These are phyloP conservation scores for Geotrichum histeridarum DNA, from an alignment of 1,139 yeast species.

Conservation along the genomic window DNA sequence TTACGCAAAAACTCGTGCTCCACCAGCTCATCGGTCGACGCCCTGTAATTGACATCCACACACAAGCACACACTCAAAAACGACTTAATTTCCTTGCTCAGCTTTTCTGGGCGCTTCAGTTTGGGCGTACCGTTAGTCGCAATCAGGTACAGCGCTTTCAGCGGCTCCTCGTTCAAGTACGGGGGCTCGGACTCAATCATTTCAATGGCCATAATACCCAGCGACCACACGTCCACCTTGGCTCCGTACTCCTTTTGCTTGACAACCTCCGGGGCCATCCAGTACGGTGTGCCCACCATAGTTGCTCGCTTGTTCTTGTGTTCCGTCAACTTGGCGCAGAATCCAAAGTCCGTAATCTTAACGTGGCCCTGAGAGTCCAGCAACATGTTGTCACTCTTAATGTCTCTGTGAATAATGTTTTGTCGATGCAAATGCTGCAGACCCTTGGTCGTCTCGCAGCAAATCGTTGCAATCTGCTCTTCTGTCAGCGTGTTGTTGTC, in stretches of 20 bases:
- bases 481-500: slow-evolving; percentile 68
- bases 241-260: slow-evolving; percentile 95
- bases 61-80: slow-evolving; percentile 89
- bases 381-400: slow-evolving; percentile 89
- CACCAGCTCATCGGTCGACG: slow-evolving; percentile 80
- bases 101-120: slow-evolving; percentile 75
- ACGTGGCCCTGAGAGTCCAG: slow-evolving; percentile 83
- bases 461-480: slow-evolving; percentile 86
- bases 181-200: slow-evolving; percentile 99
- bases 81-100: slow-evolving; percentile 75
- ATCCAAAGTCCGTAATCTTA: slow-evolving; percentile 95
- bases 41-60: slow-evolving; percentile 90
- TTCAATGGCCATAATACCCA: slow-evolving; percentile 97
- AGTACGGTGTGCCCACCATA: slow-evolving; percentile 98
- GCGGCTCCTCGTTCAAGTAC: slow-evolving; percentile 90
- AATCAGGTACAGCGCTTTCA: slow-evolving; percentile 80
- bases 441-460: slow-evolving; percentile 87
- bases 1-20: slow-evolving; percentile 73
- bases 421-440: slow-evolving; percentile 84
- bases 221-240: slow-evolving; percentile 95
- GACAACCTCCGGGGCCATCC: slow-evolving; percentile 99
- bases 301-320: slow-evolving; percentile 92
- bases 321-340: slow-evolving; percentile 93
- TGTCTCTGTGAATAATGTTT: slow-evolving; percentile 92
- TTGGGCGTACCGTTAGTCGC: slow-evolving; percentile 98